Evolutionary conservation across 1,139 yeast genomes (phyloP).

Genomic region (Blastobotrys illinoisensis): DNA sequence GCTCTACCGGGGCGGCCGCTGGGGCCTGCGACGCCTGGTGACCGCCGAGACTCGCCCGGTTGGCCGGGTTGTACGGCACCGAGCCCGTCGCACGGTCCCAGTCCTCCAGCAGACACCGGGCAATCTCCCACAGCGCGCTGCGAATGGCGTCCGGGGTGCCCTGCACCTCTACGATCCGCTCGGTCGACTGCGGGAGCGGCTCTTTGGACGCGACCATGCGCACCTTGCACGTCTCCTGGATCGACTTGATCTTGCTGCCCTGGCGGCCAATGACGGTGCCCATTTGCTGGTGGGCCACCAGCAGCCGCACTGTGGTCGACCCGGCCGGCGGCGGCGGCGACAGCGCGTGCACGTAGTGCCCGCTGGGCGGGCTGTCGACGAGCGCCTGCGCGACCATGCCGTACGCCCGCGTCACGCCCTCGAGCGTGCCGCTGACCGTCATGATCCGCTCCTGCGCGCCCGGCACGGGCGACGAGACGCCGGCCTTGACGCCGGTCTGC

Average conservation of each 20-base stretch:
- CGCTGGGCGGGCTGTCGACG: conserved; percentile 31
- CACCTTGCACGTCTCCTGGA: conserved; percentile 65
- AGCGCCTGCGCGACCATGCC: conserved; percentile 68
- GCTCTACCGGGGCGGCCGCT: conserved; percentile 7
- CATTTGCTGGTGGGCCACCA: conserved; percentile 83
- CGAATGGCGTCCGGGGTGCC: conserved; percentile 66
- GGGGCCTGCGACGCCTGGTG: neutral
- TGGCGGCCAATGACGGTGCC: conserved; percentile 87
- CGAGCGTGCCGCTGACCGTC: conserved; percentile 75
- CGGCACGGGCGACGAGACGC: conserved; percentile 74
- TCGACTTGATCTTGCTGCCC: conserved; percentile 74
- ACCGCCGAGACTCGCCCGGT: conserved; percentile 21
- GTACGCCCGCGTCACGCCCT: conserved; percentile 66
- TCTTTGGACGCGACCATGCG: conserved; percentile 88
- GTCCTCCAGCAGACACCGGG: conserved; percentile 72
- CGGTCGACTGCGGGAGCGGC: conserved; percentile 76
- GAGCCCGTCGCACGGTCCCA: conserved; percentile 57
- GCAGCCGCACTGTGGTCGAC: conserved; percentile 55
- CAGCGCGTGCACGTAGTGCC: conserved; percentile 46
- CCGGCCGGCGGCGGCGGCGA: conserved; percentile 51
- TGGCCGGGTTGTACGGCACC: conserved; percentile 58
- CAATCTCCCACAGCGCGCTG: conserved; percentile 54
- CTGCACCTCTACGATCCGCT: conserved; percentile 83
- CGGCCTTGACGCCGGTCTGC: conserved; percentile 78
- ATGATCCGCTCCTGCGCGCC: conserved; percentile 83